Conservation (phyloP, 257 asterid species). For the Echium plantagineum region DNA sequence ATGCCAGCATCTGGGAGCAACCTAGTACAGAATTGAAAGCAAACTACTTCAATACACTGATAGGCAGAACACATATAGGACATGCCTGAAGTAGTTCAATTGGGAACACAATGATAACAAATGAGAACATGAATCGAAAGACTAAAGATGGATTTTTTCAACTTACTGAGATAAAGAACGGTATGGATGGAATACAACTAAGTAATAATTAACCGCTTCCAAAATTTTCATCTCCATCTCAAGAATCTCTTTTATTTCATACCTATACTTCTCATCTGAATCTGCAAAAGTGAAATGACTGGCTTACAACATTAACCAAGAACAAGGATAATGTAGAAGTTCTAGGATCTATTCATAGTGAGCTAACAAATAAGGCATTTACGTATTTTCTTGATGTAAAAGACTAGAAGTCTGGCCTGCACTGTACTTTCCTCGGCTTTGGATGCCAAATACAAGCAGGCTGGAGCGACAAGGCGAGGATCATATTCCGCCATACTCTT, state of each 20-base stretch:
- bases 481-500: conserved; percentile 79
- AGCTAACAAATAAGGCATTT: conserved; percentile 14
- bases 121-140: not conserved
- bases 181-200: conserved; percentile 90
- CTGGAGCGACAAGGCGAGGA: conserved; percentile 90
- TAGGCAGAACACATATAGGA: too few relatives aligned
- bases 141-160: not conserved
- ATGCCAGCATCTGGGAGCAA: conserved; percentile 89
- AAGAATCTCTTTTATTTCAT: conserved; percentile 78
- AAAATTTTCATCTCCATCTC: conserved; percentile 97
- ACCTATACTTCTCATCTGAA: conserved; percentile 64
- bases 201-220: conserved; percentile 88
- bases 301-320: not conserved
- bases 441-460: conserved; percentile 93
- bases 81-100: not conserved
- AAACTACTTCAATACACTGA: not conserved
- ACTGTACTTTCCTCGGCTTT: conserved; percentile 97
- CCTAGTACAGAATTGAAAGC: conserved; percentile 26
- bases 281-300: conserved; percentile 38
- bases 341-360: not conserved
- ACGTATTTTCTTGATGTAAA: conserved; percentile 78
- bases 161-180: conserved; percentile 74
- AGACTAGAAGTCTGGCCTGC: conserved; percentile 78
- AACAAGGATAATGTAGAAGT: not conserved
- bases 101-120: not conserved